These are phyloP conservation scores for Neocatenulostroma microsporum DNA, from an alignment of 2,329 filamentous ascomycete genomes.

Conservation along the genomic window DNA sequence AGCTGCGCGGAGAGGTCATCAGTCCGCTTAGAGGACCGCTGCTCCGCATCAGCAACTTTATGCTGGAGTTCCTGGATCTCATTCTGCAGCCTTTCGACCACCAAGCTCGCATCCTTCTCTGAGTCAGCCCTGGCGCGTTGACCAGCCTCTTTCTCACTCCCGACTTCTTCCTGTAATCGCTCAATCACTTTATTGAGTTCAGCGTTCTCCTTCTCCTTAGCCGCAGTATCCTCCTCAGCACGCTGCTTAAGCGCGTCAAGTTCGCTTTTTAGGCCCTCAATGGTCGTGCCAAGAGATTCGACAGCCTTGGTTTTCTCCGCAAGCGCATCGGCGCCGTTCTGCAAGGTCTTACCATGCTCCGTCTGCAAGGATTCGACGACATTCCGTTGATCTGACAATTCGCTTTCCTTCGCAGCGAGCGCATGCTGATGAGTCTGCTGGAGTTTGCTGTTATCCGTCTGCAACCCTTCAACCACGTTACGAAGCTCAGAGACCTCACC, in stretches of 20 bases:
- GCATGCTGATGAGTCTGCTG: slow-evolving; percentile 8
- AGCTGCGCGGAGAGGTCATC: too few relatives aligned
- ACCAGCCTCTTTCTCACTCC: too few relatives aligned
- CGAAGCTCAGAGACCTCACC: slow-evolving; percentile 6
- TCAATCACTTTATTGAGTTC: slow-evolving; percentile 17
- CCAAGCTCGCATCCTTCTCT: slow-evolving; percentile 9
- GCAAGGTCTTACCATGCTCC: slow-evolving; percentile 7
- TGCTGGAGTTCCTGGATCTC: slow-evolving; percentile 18
- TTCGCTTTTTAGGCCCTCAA: slow-evolving; percentile 11
- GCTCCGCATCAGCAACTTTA: slow-evolving; percentile 11
- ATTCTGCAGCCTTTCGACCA: slow-evolving; percentile 15
- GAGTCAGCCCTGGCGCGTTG: too few relatives aligned
- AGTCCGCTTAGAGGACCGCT: too few relatives aligned
- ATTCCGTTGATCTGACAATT: slow-evolving; percentile 4
- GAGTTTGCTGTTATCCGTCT: slow-evolving; percentile 10
- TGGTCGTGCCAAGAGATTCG: slow-evolving; percentile 7
- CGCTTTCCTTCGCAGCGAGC: slow-evolving; percentile 11
- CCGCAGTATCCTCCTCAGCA: slow-evolving; percentile 10
- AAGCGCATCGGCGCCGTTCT: slow-evolving; percentile 6
- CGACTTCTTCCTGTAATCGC: slow-evolving; percentile 16
- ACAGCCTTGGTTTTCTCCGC: slow-evolving; percentile 10
- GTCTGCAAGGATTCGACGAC: slow-evolving; percentile 11
- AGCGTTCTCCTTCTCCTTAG: slow-evolving; percentile 14
- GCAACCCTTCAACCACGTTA: slow-evolving; percentile 14
- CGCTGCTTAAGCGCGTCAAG: slow-evolving; percentile 8